Percentiles rank a stretch among this genome's conserved stretches.
Evolutionary conservation across 768 basidiomycete genomes (phyloP).

Genomic region (Tylopilus balloui): DNA sequence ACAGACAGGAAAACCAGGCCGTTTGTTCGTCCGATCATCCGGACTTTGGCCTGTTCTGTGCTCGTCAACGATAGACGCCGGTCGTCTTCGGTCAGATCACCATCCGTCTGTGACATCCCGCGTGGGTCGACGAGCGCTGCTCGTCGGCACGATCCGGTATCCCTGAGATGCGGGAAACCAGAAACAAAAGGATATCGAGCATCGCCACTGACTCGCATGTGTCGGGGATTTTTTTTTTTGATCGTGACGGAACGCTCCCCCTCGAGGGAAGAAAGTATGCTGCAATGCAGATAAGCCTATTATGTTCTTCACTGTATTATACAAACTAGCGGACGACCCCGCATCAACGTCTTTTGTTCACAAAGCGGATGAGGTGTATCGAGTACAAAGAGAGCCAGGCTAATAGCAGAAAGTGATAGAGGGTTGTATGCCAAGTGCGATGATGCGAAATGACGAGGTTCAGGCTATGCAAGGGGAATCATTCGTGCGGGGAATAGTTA

Average conservation of each 20-base stretch:
- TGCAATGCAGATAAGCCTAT: slow-evolving; percentile 8
- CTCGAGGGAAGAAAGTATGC: neutral
- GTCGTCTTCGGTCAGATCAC: no score
- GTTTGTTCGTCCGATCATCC: neutral
- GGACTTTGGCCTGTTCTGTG: no score
- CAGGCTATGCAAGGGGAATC: slow-evolving; percentile 17
- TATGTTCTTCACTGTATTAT: slow-evolving; percentile 18
- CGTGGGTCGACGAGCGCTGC: no score
- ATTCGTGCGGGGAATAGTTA: slow-evolving; percentile 16
- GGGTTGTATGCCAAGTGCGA: slow-evolving; percentile 1
- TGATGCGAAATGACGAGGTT: slow-evolving; percentile 12
- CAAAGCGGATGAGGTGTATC: neutral
- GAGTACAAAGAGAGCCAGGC: slow-evolving; percentile 8
- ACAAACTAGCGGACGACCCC: slow-evolving; percentile 15
- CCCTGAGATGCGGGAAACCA: no score
- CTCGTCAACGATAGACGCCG: neutral
- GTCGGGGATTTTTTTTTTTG: no score
- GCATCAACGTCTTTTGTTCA: slow-evolving; percentile 7
- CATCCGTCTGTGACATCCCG: no score
- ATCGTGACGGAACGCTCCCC: neutral
- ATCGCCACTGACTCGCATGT: no score
- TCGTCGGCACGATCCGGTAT: no score
- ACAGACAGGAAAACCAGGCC: neutral
- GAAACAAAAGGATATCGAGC: no score
- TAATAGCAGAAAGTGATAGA: neutral